Base-by-base conservation (phyloP, 2,329 filamentous ascomycete genomes). In the Aureobasidium sp. region DNA sequence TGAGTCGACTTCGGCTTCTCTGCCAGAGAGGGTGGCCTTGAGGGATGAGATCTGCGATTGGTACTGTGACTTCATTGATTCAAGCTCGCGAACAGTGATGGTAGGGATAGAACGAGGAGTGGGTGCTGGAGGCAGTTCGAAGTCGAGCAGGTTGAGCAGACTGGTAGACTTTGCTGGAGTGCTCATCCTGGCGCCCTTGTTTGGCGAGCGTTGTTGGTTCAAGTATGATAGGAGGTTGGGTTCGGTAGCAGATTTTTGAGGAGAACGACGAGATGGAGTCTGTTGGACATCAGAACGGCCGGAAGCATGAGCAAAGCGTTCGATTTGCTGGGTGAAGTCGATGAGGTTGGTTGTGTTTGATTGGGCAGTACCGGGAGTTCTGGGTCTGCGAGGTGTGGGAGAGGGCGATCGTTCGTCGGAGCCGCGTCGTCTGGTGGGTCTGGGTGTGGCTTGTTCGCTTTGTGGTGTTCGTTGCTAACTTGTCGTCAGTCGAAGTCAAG, bases 41-140 rank as follows among this genome's bases (percentile, higher is more conserved):
- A 99, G 83, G n/a, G 89, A 91, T 65, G 91, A 96, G 63, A 99
- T 96, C 72, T 97, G 90, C 0, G 92, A 96, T 57, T 95, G 81
- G 68, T 96, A 95, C 27, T 83, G 84, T 0, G 92, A 97, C 73
- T 97, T 97, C 63, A 97, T 81, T 15, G 89, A 90, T 72, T 99
- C 94, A 2, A 97, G 80, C 76, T 99, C 94, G 37, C 94, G 86
- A 1, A 94, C 90, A 1, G 92, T 96, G 67, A 97, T 88, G 9
- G 88, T 90, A 0, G 94, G 94, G 41, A 97, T 84, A 61, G 91
- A 96, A 64, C 93, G 86, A 15, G 94, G 94, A 0, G 94, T 97
- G 2, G 93, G 91, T 67, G 91, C 86, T 0, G 93, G 91, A n/a
- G 92, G 91, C 10, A 97, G 88, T 69, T 97, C 94, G 71, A 95